phyloP scores from a whole-genome alignment of 306 rosid species.

The Cyclanthera cordifolia region DNA sequence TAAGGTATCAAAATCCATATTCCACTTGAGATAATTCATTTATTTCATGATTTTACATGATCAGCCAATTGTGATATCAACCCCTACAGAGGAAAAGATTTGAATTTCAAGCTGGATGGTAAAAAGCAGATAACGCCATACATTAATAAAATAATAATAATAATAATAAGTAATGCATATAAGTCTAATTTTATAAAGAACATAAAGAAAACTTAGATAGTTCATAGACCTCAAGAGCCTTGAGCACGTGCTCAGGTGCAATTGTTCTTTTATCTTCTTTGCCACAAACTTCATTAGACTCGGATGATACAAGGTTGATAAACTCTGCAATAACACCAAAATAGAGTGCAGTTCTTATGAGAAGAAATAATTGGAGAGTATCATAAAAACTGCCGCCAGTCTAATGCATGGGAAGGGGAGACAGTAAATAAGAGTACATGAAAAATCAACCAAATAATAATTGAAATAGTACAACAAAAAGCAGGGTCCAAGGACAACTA shows the following conservation, averaged over 20 bases:
- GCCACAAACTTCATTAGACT: constrained; percentile 92
- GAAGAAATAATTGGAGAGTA: not conserved
- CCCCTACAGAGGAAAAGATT: not conserved
- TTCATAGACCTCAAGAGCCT: constrained; percentile 64
- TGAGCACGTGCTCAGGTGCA: constrained; percentile 95
- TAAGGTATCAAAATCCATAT: not conserved
- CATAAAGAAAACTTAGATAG: constrained; percentile 4
- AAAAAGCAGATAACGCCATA: not conserved
- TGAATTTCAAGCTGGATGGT: not conserved
- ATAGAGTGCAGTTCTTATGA: constrained; percentile 11
- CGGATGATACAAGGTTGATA: constrained; percentile 90
- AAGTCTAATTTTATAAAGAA: not conserved
- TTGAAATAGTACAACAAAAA: not conserved
- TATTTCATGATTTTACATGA: not conserved
- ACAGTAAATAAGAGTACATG: no score
- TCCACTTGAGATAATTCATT: constrained; percentile 3
- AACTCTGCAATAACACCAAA: constrained; percentile 52
- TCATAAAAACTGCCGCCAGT: no score
- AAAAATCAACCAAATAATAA: not conserved
- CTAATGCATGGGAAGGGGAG: no score
- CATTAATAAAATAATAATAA: not conserved
- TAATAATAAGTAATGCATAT: not conserved
- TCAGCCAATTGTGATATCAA: not conserved
- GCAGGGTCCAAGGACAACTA: not conserved
- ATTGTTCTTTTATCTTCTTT: constrained; percentile 94